Evolutionary conservation across 495 filamentous ascomycete genomes (phyloP).

Genomic region (Tuber melanosporum): DNA sequence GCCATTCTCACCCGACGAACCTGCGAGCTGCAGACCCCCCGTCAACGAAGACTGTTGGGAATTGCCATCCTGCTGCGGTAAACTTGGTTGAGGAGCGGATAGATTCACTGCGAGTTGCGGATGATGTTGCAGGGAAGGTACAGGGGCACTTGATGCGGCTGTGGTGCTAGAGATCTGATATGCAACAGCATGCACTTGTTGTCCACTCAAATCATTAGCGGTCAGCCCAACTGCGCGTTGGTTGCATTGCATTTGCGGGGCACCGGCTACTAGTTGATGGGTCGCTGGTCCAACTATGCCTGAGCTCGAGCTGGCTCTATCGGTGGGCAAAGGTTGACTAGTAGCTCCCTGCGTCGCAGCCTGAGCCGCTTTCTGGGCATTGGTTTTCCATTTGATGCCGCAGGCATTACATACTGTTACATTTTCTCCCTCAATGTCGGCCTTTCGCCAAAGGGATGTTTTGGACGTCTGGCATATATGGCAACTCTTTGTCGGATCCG

Average conservation of each 20-base stretch:
- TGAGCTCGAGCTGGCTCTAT: slow-evolving; percentile 13
- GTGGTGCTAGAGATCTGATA: background rate
- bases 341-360: slow-evolving; percentile 27
- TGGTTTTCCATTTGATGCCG: slow-evolving; percentile 42
- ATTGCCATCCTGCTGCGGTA: background rate
- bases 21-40: background rate
- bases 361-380: slow-evolving; percentile 33
- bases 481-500: slow-evolving; percentile 42
- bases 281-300: slow-evolving; percentile 14
- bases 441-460: slow-evolving; percentile 41
- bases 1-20: background rate
- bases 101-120: background rate
- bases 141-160: background rate
- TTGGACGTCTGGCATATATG: slow-evolving; percentile 40
- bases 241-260: slow-evolving; percentile 22
- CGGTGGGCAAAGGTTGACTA: slow-evolving; percentile 16
- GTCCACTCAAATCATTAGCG: background rate
- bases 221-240: background rate
- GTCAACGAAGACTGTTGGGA: background rate
- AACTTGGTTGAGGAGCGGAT: background rate
- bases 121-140: background rate
- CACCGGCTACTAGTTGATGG: slow-evolving; percentile 15
- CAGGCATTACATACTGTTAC: slow-evolving; percentile 43
- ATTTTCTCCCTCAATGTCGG: slow-evolving; percentile 40
- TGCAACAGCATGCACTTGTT: background rate